Evolutionary conservation across 768 basidiomycete genomes (phyloP).

Genomic region (Boletus rufocinnamomeus): DNA sequence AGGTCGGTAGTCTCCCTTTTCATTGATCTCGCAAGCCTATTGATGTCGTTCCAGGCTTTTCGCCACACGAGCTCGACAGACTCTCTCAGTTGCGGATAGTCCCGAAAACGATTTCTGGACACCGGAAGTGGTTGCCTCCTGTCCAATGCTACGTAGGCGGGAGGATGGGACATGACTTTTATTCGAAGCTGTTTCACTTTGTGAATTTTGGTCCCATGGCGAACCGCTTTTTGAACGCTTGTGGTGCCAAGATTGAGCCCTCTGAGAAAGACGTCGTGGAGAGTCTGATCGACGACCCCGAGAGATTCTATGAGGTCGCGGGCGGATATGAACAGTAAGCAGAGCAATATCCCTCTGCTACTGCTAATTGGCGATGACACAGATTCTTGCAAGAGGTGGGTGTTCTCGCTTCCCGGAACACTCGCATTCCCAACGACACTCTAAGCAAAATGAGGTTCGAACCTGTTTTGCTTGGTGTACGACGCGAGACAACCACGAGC

Average conservation of each 20-base stretch:
- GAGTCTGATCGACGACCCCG: constrained; percentile 64
- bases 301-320: constrained; percentile 65
- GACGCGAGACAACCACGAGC: constrained; percentile 50
- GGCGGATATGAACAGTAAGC: constrained; percentile 41
- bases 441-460: constrained; percentile 62
- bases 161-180: constrained; percentile 52
- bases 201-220: constrained; percentile 81
- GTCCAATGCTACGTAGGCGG: constrained; percentile 66
- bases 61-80: constrained; percentile 46
- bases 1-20: too few relatives aligned
- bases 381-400: constrained; percentile 82
- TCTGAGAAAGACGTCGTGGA: constrained; percentile 76
- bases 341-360: not conserved
- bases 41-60: constrained; percentile 49
- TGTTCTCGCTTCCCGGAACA: constrained; percentile 71
- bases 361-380: not conserved
- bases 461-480: constrained; percentile 63
- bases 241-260: constrained; percentile 83
- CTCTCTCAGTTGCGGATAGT: constrained; percentile 64
- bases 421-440: constrained; percentile 46
- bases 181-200: constrained; percentile 80
- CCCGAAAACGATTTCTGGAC: constrained; percentile 44
- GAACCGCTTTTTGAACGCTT: constrained; percentile 78
- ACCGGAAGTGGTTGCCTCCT: constrained; percentile 50
- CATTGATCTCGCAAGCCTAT: not conserved